Percentiles rank a stretch among this genome's conserved stretches.
Conservation (phyloP, 1,284 basidiomycete genomes). For the Ganoderma leucocontextum region DNA sequence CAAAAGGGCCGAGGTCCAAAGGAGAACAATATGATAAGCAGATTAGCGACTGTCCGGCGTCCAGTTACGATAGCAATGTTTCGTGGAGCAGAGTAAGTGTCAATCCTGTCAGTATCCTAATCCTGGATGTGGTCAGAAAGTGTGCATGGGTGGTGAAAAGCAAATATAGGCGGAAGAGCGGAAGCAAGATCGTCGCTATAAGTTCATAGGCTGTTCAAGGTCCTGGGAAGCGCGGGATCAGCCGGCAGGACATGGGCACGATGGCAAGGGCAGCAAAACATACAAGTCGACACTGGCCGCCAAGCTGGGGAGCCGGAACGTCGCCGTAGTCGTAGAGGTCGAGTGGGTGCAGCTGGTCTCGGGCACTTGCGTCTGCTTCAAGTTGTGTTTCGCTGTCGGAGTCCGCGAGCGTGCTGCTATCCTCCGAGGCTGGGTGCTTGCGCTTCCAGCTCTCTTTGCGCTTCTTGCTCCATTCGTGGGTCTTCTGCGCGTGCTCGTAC, state of each 20-base stretch:
- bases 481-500: slow-evolving; percentile 24
- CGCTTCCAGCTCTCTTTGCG: slow-evolving; percentile 23
- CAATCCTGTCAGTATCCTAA: background rate
- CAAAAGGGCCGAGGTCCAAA: too few species aligned
- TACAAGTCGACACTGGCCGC: slow-evolving; percentile 16
- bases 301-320: slow-evolving; percentile 11
- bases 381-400: background rate
- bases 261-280: background rate
- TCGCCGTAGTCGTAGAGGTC: slow-evolving; percentile 5
- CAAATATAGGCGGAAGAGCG: background rate
- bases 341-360: background rate
- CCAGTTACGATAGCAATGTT: background rate
- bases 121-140: background rate
- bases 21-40: background rate
- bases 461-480: slow-evolving; percentile 22
- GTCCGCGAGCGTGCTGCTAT: background rate
- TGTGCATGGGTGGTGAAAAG: background rate
- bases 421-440: slow-evolving; percentile 6
- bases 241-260: too few species aligned
- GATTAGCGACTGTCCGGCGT: slow-evolving; percentile 1
- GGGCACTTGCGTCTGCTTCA: background rate
- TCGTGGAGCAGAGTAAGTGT: background rate
- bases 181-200: background rate
- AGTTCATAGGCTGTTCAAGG: slow-evolving; percentile 11
- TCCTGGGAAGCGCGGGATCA: slow-evolving; percentile 5